Evolutionary conservation across 345 rosid species (phyloP), one percentile per base, ranked within the genome.

Genomic region (Zanthoxylum bungeanum): DNA sequence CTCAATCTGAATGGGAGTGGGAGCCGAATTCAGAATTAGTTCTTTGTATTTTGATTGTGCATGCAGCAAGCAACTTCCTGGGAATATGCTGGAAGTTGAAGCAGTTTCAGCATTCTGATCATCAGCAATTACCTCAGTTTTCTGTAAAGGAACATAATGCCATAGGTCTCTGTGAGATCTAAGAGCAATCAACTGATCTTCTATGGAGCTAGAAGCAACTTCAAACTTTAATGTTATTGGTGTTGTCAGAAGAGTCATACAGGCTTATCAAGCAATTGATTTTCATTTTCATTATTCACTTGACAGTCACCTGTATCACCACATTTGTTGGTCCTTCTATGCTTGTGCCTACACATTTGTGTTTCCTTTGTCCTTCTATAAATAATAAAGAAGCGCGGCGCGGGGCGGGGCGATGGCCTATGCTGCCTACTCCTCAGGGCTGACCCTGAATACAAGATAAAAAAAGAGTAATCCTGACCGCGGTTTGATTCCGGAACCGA

Each of bases 181-280:
- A 16, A 6, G 37, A 47, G 27, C 57, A n/a, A 63, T 11, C 49
- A 14, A 4, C 49, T 14, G n/a, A 17, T 19, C 1, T 3, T 44
- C 27, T 52, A 24, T 2, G 16, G 7, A 16, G 47, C 19, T 16
- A 4, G 28, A n/a, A 33, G 2, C 40, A 42, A 74, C 39, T 64
- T 44, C 70, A 64, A 24, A 36, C 7, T 27, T 27, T n/a, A 7
- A 53, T 37, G 33, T 55, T 74, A 0, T 27, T 52, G n/a, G 65
- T 59, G 58, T 53, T 74, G 60, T 34, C 78, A 24, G 77, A 74
- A 60, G 75, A 78, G 33, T 64, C 77, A 28, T 68, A 73, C 50
- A 57, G 30, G 63, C 64, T 31, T 57, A 53, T 73, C 46, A 53
- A 62, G 7, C 27, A 47, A 25, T 24, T 16, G 47, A 17, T 40